Evolutionary conservation across 108 stramenopile genomes (phyloP), one percentile per base, ranked within the genome.

Genomic region (Cyclotella distinguenda): DNA sequence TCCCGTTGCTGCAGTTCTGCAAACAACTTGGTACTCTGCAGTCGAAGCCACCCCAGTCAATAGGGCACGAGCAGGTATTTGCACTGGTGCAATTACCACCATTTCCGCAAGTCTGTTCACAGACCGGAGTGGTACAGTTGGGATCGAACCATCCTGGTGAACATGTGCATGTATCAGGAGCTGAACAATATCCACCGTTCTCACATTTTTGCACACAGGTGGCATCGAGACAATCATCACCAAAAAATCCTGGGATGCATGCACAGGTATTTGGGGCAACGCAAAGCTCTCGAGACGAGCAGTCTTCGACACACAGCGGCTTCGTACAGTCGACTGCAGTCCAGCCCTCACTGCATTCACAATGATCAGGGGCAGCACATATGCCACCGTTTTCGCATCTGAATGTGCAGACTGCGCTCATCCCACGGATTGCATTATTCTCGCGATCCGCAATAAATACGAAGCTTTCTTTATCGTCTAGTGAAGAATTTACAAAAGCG

Each of bases 101-200:
- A 66, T 95, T 93, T 19, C 89, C 91, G 68, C 94, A 95, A n/a
- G 94, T 95, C 47, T 86, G 82, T 16, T 67, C 59, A 67, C 94
- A 95, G 4, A 95, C 90, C 5, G 94, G 94, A 16, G 87, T 91
- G 12, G 90, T 91, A 77, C 94, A 95, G 75, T 93, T 90, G 6
- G 86, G 39, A 60, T 93, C 94, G 59, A 91, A 91, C 94, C 94
- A 95, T 8, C 94, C 94, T 9, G 27, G 36, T 11, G 55, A 26
- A 57, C 94, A 95, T 1, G 53, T 35, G 68, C 94, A 95, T 1
- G 88, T 86, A 68, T 95, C 94, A 1, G 94, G 94, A 13, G 88
- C 90, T 10, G 68, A 63, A 57, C 94, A 95, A 13, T 39, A 28
- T 1, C 91, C 92, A 6, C 82, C 84, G 70, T 95, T 79, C 26